phyloP scores from a whole-genome alignment of 129 eudicot species.

The Pseudognaphalium luteoalbum region DNA sequence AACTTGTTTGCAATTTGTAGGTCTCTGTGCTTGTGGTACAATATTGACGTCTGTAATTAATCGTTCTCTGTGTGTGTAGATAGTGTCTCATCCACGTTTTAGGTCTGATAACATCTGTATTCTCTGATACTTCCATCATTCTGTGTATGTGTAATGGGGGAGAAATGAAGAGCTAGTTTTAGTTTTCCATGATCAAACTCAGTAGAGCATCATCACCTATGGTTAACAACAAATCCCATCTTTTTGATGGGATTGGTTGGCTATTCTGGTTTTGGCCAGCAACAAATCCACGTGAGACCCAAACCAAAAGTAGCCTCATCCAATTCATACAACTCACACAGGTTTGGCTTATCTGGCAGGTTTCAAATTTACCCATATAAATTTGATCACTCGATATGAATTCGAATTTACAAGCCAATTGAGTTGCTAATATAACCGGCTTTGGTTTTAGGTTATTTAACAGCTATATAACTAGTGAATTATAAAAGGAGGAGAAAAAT shows the following conservation, averaged over 20 bases:
- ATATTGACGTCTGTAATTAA: conserved; percentile 33
- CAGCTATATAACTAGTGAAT: too few species aligned
- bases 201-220: background rate
- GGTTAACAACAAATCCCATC: too few species aligned
- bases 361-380: background rate
- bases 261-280: background rate
- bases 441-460: background rate
- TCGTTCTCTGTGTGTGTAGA: conserved; percentile 27
- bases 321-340: too few species aligned
- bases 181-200: conserved; percentile 8
- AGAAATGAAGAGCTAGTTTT: background rate
- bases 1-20: conserved; percentile 26
- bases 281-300: background rate
- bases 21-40: conserved; percentile 7
- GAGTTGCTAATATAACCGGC: background rate
- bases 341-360: background rate
- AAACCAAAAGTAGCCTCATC: too few species aligned
- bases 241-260: background rate
- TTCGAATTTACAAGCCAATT: background rate
- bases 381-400: background rate
- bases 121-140: background rate
- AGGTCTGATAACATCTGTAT: conserved; percentile 28
- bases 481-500: too few species aligned
- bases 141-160: background rate
- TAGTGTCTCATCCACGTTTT: conserved; percentile 25